Base-by-base conservation (phyloP, 192 early-diverging fungal species). In the Gigaspora rosea region DNA sequence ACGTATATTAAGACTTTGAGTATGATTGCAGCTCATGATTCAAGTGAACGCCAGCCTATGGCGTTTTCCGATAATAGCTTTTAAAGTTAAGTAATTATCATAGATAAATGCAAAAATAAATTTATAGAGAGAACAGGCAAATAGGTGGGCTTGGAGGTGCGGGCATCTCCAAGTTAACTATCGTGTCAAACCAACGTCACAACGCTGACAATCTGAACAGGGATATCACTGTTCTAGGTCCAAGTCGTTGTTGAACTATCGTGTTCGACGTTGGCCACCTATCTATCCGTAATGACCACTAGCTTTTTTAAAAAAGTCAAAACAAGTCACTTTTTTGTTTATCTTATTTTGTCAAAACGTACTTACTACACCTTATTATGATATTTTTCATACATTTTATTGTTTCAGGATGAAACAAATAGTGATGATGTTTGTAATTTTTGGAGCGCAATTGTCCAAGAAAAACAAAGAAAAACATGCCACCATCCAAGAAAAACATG, bases 181-280 rank as follows among this genome's bases (percentile, higher is more conserved):
- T 66, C 41, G 64, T 66, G 64, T 66, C 18, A 66, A 48, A 66
- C 41, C 12, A 47, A 13, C 46, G 47, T 66, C 46, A 47, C 41
- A 66, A 7, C 41, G 41, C 41, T 47, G 64, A 66, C 64, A 66
- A 66, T 66, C n/a, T 66, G 41, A 48, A 66, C 64, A 20, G n/a
- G n/a, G 46, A 47, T 66, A 66, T n/a, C 64, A 47, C 64, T 66
- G 46, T 66, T 48, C 41, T 66, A 48, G 41, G 46, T 66, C 46
- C 0, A 64, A 16, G 62, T 64, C 33, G 10, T 64, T 64, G 33
- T 35, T 64, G 62, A 64, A 64, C 32, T 64, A 64, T 64, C 64
- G 18, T 47, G 64, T 66, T 66, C 46, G 46, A 67, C 47, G 46
- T 67, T 67, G 46, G 16, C 65, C 65, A 67, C 20, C 46, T 49